Conservation (phyloP, 495 filamentous ascomycete genomes). For the Parathielavia appendiculata region DNA sequence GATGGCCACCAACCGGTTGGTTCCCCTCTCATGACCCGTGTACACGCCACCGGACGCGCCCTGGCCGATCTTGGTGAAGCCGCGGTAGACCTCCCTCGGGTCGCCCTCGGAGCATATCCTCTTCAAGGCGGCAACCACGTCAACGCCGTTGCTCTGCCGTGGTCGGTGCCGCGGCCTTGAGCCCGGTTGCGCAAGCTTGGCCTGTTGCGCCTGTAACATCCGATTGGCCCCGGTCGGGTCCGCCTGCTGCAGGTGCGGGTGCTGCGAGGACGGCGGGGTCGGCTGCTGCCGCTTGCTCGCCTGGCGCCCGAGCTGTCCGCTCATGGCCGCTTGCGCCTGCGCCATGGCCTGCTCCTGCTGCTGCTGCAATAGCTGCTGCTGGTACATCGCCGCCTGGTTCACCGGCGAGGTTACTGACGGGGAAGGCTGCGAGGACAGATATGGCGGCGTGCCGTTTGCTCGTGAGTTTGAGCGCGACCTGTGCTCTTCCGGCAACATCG, state of each 20-base stretch:
- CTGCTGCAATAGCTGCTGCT: slow-evolving; percentile 64
- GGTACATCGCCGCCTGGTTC: slow-evolving; percentile 50
- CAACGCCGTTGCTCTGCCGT: slow-evolving; percentile 65
- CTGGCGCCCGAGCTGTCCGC: slow-evolving; percentile 53
- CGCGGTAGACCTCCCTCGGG: slow-evolving; percentile 78
- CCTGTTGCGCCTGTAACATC: slow-evolving; percentile 30
- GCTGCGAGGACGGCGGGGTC: slow-evolving; percentile 52
- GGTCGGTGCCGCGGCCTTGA: slow-evolving; percentile 69
- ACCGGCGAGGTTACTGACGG: slow-evolving; percentile 28
- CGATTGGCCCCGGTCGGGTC: slow-evolving; percentile 50
- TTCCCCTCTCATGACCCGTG: slow-evolving; percentile 79
- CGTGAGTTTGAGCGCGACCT: slow-evolving; percentile 52
- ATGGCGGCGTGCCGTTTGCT: slow-evolving; percentile 45
- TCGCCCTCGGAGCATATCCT: slow-evolving; percentile 86
- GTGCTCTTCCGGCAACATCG: slow-evolving; percentile 52
- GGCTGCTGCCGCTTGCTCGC: slow-evolving; percentile 59
- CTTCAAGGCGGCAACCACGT: slow-evolving; percentile 77
- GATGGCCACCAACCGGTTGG: slow-evolving; percentile 87
- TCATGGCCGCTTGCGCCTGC: slow-evolving; percentile 60
- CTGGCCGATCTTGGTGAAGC: slow-evolving; percentile 92
- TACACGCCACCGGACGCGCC: slow-evolving; percentile 95
- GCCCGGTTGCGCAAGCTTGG: slow-evolving; percentile 36
- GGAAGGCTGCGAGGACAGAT: slow-evolving; percentile 32
- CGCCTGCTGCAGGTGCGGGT: slow-evolving; percentile 47
- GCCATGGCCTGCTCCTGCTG: slow-evolving; percentile 72